Evolutionary conservation across 2,329 filamentous ascomycete genomes (phyloP).

Genomic region (Falciphora oryzae): DNA sequence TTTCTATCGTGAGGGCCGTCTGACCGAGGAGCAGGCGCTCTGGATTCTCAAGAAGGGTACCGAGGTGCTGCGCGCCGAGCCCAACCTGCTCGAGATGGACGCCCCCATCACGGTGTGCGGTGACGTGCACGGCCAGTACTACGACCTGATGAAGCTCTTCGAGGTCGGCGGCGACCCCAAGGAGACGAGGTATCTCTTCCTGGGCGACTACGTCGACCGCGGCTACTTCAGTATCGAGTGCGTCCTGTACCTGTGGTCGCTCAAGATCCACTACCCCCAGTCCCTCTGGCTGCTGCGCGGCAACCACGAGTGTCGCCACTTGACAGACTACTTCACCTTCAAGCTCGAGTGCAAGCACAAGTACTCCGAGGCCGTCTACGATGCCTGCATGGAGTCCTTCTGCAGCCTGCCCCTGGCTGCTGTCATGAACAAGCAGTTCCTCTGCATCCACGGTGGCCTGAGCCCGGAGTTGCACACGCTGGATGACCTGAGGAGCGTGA

Average conservation of each 20-base stretch:
- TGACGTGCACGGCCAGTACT: constrained; percentile 98
- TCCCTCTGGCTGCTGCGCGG: constrained; percentile 94
- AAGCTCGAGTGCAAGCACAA: constrained; percentile 99
- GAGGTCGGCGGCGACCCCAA: constrained; percentile 96
- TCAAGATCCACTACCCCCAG: constrained; percentile 99
- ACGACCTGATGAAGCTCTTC: constrained; percentile 98
- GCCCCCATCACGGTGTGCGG: constrained; percentile 98
- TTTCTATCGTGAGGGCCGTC: constrained; percentile 92
- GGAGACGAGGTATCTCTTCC: constrained; percentile 93
- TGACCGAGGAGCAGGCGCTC: constrained; percentile 95
- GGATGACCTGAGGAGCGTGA: constrained; percentile 83
- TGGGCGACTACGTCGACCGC: constrained; percentile 96
- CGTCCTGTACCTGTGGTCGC: constrained; percentile 92
- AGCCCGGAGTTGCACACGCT: constrained; percentile 94
- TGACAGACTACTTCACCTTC: constrained; percentile 99
- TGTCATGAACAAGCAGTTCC: constrained; percentile 99
- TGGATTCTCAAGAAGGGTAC: constrained; percentile 90
- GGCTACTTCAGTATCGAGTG: constrained; percentile 99
- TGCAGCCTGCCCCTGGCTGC: constrained; percentile 89
- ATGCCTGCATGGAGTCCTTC: constrained; percentile 98
- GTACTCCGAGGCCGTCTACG: constrained; percentile 92
- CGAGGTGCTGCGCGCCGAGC: constrained; percentile 81
- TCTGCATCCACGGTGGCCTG: constrained; percentile 95
- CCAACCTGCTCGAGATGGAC: constrained; percentile 98
- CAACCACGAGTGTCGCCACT: constrained; percentile 96